A percentile compares a stretch with the other conserved stretches of the same genome.
Conservation (phyloP, 345 rosid genomes). For the Acer saccharum region DNA sequence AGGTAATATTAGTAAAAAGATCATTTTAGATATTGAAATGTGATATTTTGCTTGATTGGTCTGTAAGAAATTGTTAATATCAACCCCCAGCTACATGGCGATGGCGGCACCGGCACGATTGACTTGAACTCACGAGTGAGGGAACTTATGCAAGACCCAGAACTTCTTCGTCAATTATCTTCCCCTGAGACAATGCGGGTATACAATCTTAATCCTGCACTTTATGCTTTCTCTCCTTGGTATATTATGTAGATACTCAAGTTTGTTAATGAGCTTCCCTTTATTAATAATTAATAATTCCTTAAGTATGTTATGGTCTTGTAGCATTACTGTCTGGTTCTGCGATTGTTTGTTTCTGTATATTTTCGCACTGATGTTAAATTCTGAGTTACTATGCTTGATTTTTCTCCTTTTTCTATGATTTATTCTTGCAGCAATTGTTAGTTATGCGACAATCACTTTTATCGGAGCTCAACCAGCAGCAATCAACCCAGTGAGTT, state of each 20-base stretch:
- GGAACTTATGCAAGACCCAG: slow-evolving; percentile 73
- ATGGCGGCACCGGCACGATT: slow-evolving; percentile 24
- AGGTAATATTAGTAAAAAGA: slow-evolving; percentile 39
- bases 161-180: slow-evolving; percentile 64
- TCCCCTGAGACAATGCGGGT: slow-evolving; percentile 77
- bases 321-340: neutral
- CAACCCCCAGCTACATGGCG: too few species aligned
- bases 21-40: neutral
- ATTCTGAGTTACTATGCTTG: neutral
- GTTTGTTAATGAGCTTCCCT: neutral
- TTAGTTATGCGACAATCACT: slow-evolving; percentile 61
- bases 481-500: slow-evolving; percentile 57
- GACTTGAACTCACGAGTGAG: slow-evolving; percentile 66
- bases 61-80: neutral
- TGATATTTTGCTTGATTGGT: neutral
- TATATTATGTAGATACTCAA: neutral
- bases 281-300: neutral
- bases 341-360: neutral
- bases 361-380: neutral
- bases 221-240: neutral
- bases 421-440: slow-evolving; percentile 48
- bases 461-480: slow-evolving; percentile 50
- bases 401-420: slow-evolving; percentile 13
- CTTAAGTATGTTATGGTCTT: neutral
- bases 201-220: neutral